Conservation (phyloP, 2,329 filamentous ascomycete genomes). For the Epichloe glyceriae region DNA sequence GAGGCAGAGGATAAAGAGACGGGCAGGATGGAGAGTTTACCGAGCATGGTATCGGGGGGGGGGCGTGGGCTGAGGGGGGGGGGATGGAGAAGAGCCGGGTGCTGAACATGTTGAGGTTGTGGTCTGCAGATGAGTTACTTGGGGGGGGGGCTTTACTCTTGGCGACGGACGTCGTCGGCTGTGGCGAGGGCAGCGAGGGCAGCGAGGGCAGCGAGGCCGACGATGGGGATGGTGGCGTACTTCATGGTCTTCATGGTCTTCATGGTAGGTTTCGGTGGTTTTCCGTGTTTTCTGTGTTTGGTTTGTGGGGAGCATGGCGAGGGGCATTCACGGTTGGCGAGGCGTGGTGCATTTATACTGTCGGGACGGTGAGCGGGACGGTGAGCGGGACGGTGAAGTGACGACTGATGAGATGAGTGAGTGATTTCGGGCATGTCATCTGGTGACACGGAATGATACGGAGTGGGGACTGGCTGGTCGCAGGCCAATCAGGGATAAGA, state of each 20-base stretch:
- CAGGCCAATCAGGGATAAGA: background rate
- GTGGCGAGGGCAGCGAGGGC: slow-evolving; percentile 6
- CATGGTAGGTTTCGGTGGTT: background rate
- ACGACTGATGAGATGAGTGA: background rate
- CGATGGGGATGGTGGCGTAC: slow-evolving; percentile 1
- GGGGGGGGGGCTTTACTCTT: background rate
- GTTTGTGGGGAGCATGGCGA: too few relatives aligned
- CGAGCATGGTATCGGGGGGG: background rate
- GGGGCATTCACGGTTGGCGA: too few relatives aligned
- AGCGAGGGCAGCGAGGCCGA: slow-evolving; percentile 7
- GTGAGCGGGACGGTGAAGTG: background rate
- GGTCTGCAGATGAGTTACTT: too few relatives aligned
- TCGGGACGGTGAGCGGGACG: background rate
- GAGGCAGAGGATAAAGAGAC: background rate
- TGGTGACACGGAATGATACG: background rate
- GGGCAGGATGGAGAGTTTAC: slow-evolving; percentile 1
- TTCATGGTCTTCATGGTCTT: background rate
- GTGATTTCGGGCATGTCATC: background rate
- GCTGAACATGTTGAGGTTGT: background rate
- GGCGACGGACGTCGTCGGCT: slow-evolving; percentile 1
- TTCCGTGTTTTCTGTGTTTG: background rate
- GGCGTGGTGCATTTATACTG: background rate
- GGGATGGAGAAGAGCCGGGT: slow-evolving; percentile 6
- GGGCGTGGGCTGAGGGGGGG: slow-evolving; percentile 1
- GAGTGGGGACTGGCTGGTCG: background rate